Evolutionary conservation across 208 protist genomes (phyloP).

Genomic region (Leishmania major): DNA sequence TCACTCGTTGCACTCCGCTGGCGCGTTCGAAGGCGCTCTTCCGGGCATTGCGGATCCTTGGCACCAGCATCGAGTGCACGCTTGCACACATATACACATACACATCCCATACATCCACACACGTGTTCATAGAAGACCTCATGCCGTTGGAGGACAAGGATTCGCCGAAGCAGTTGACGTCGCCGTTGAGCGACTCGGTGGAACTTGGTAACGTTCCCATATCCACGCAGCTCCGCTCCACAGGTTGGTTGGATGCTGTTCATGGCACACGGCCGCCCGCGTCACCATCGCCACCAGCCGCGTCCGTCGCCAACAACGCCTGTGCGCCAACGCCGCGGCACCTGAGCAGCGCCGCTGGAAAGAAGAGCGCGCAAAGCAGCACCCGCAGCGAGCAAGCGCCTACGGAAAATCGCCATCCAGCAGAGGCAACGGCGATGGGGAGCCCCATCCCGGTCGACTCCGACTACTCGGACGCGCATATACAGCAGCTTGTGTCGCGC

Average conservation of each 20-base stretch:
- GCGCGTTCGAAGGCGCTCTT: neutral
- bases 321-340: neutral
- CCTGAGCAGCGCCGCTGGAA: neutral
- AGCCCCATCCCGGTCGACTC: conserved; percentile 40
- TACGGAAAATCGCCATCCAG: conserved; percentile 13
- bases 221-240: neutral
- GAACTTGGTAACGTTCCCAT: conserved; percentile 19
- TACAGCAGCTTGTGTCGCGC: conserved; percentile 13
- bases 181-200: conserved; percentile 32
- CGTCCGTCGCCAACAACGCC: neutral
- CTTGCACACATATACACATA: neutral
- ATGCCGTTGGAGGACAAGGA: conserved; percentile 15
- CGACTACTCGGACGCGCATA: conserved; percentile 30
- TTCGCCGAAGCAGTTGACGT: conserved; percentile 4
- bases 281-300: neutral
- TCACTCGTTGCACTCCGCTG: neutral
- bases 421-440: conserved; percentile 31
- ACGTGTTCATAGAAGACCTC: neutral
- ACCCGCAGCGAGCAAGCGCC: conserved; percentile 15
- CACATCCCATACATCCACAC: neutral
- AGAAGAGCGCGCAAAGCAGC: neutral
- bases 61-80: neutral
- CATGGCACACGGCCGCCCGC: neutral
- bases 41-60: neutral
- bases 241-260: conserved; percentile 24